A percentile compares a stretch with the other conserved stretches of the same genome.
Evolutionary conservation across 1,284 basidiomycete genomes (phyloP).

Genomic region (Ustilago hordei): DNA sequence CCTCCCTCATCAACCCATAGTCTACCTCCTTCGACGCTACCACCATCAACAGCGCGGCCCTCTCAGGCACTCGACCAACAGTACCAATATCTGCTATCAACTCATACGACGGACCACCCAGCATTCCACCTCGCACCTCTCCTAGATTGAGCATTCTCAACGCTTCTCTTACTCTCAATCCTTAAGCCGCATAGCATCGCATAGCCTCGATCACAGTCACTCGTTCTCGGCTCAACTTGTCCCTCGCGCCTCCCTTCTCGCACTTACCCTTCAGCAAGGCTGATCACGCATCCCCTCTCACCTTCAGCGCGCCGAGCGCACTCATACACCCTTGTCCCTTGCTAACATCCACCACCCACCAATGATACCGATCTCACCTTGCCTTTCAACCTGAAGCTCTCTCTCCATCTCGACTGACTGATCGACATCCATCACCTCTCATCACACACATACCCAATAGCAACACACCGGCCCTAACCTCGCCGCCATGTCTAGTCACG

Average conservation of each 20-base stretch:
- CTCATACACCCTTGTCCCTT: background rate
- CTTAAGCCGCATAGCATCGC: background rate
- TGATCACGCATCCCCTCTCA: background rate
- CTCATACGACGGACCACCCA: background rate
- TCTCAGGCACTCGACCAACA: background rate
- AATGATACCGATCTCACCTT: constrained; percentile 8
- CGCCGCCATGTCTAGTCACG: constrained; percentile 54
- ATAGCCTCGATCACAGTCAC: no score
- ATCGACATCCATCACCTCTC: constrained; percentile 8
- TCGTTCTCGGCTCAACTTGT: no score
- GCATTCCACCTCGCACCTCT: background rate
- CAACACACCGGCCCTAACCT: background rate
- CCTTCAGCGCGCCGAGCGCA: background rate
- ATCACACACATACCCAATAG: background rate
- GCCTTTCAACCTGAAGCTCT: constrained; percentile 10
- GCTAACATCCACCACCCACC: constrained; percentile 1
- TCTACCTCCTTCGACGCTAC: background rate
- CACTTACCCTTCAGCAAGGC: background rate
- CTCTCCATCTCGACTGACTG: constrained; percentile 4
- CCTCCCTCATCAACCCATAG: background rate
- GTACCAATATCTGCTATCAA: background rate
- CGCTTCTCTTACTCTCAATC: background rate
- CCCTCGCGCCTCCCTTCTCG: background rate
- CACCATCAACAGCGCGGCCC: background rate
- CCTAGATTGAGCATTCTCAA: background rate